A percentile compares a stretch with the other conserved stretches of the same genome.
phyloP scores from a whole-genome alignment of 2,329 filamentous ascomycete species.

The Chaetomium sp. region DNA sequence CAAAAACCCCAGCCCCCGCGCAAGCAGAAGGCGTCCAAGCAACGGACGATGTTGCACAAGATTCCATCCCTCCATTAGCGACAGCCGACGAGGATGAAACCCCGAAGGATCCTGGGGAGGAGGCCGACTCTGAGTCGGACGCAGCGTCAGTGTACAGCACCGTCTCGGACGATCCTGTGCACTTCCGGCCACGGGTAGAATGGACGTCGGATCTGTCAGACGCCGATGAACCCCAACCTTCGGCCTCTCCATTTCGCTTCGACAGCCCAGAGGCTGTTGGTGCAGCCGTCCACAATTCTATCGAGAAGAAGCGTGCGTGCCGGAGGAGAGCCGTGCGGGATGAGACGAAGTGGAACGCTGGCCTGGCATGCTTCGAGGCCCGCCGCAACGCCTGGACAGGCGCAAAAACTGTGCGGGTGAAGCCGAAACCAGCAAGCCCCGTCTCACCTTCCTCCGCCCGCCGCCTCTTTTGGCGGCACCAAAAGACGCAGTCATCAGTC shows the following conservation, averaged over 20 bases:
- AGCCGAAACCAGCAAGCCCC: conserved; percentile 48
- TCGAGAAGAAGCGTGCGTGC: conserved; percentile 55
- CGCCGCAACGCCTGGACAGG: conserved; percentile 85
- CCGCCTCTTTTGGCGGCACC: conserved; percentile 54
- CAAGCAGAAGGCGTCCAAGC: conserved; percentile 2
- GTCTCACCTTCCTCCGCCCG: conserved; percentile 49
- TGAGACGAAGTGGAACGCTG: conserved; percentile 77
- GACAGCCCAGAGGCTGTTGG: conserved; percentile 54
- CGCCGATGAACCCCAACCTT: conserved; percentile 42
- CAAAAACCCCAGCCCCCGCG: conserved; percentile 8
- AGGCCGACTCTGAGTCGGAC: conserved; percentile 49
- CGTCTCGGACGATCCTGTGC: conserved; percentile 56
- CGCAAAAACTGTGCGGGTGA: conserved; percentile 62
- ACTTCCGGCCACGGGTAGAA: conserved; percentile 55
- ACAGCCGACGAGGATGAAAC: conserved; percentile 36
- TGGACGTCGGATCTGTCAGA: conserved; percentile 62
- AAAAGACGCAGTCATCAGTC: conserved; percentile 45
- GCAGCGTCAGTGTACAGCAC: conserved; percentile 58
- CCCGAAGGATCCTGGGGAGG: conserved; percentile 40
- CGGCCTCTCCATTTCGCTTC: conserved; percentile 53
- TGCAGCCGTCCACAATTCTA: conserved; percentile 44
- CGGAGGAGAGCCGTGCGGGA: conserved; percentile 61
- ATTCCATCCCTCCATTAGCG: conserved; percentile 13
- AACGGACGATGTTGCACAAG: conserved; percentile 4
- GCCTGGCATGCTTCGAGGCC: conserved; percentile 75